Evolutionary conservation across 2,329 filamentous ascomycete species (phyloP).

Genomic region (Fusarium heterosporum): DNA sequence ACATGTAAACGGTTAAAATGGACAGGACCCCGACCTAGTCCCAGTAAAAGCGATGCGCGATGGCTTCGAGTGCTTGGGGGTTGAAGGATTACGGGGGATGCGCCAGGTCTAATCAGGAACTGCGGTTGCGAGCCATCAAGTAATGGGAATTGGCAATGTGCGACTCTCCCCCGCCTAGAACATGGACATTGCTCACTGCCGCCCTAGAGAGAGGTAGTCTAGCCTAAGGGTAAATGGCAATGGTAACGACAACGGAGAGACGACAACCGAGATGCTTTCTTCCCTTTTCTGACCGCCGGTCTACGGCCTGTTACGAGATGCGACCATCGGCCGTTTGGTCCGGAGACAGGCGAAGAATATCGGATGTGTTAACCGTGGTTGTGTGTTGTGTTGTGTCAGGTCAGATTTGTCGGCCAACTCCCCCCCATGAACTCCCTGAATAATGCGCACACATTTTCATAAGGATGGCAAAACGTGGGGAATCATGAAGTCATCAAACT

Average conservation of each 20-base stretch:
- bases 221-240: not conserved
- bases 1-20: constrained; percentile 27
- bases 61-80: not conserved
- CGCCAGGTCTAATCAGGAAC: constrained; percentile 35
- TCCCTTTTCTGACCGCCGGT: constrained; percentile 34
- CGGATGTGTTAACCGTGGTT: not conserved
- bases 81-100: constrained; percentile 10
- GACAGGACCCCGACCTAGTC: constrained; percentile 28
- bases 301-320: constrained; percentile 6
- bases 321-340: constrained; percentile 1
- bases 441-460: not conserved
- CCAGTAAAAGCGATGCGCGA: constrained; percentile 2
- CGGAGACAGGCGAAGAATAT: constrained; percentile 1
- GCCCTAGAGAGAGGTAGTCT: constrained; percentile 21
- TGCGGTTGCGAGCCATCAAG: constrained; percentile 26
- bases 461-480: constrained; percentile 36
- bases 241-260: constrained; percentile 17
- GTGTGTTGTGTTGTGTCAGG: constrained; percentile 10
- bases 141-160: constrained; percentile 38
- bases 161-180: constrained; percentile 18
- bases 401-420: constrained; percentile 7
- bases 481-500: constrained; percentile 43
- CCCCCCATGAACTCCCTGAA: not conserved
- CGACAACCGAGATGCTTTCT: not conserved
- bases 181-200: constrained; percentile 3